Conservation (phyloP, 192 early-diverging fungal genomes). For the Gaertneriomyces semiglobifer region DNA sequence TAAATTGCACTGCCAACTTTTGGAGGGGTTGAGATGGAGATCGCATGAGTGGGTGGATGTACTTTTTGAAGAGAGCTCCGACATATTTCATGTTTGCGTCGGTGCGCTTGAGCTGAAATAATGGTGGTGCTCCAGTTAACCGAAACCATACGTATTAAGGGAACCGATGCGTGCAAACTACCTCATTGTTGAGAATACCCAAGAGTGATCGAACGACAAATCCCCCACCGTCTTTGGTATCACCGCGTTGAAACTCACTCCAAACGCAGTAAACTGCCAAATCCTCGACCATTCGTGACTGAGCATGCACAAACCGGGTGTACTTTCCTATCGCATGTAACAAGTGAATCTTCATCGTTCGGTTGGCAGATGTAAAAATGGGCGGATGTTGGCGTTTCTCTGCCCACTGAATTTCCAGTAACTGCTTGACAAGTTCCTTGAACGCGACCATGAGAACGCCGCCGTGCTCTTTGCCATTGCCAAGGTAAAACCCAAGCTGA, state of each 20-base stretch:
- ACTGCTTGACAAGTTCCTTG: slow-evolving; percentile 41
- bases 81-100: slow-evolving; percentile 53
- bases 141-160: neutral
- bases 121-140: neutral
- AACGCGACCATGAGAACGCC: slow-evolving; percentile 41
- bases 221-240: slow-evolving; percentile 31
- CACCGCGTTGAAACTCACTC: slow-evolving; percentile 45
- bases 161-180: neutral
- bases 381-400: slow-evolving; percentile 32
- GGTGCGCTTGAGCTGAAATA: slow-evolving; percentile 37
- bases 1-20: slow-evolving; percentile 51
- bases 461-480: slow-evolving; percentile 46
- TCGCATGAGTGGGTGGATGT: slow-evolving; percentile 47
- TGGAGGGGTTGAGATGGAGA: slow-evolving; percentile 39
- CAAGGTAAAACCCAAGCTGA: slow-evolving; percentile 43
- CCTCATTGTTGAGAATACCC: slow-evolving; percentile 46
- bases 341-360: slow-evolving; percentile 45
- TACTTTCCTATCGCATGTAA: slow-evolving; percentile 54
- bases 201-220: slow-evolving; percentile 42
- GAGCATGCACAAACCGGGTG: slow-evolving; percentile 34
- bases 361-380: slow-evolving; percentile 24
- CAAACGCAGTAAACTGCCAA: slow-evolving; percentile 45
- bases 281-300: slow-evolving; percentile 44
- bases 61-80: slow-evolving; percentile 51
- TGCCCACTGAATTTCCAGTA: slow-evolving; percentile 45